A percentile compares a stretch with the other conserved stretches of the same genome.
Evolutionary conservation across 1,284 basidiomycete species (phyloP).

Genomic region (Coniferiporia weirii): DNA sequence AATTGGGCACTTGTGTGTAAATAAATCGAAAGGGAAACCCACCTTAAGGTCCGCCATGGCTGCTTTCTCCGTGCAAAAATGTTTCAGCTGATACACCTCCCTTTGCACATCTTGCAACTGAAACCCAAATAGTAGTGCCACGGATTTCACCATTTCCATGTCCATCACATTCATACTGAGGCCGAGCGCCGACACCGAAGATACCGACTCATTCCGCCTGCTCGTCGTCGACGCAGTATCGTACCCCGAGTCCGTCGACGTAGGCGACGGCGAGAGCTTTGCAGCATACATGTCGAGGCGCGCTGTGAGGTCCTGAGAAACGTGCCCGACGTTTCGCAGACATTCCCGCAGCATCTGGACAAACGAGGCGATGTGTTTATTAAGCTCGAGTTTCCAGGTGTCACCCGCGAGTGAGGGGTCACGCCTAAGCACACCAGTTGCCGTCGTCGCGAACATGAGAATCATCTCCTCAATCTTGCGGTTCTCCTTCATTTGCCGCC

Average conservation of each 20-base stretch:
- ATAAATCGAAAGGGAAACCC: constrained; percentile 32
- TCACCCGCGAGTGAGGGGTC: constrained; percentile 72
- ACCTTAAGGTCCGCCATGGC: constrained; percentile 19
- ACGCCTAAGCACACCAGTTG: constrained; percentile 81
- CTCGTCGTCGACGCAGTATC: constrained; percentile 52
- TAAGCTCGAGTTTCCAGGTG: constrained; percentile 89
- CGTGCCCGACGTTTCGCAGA: constrained; percentile 65
- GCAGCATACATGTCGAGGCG: constrained; percentile 80
- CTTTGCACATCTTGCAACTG: constrained; percentile 62
- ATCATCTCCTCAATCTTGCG: constrained; percentile 97
- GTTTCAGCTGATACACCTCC: constrained; percentile 68
- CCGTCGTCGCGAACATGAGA: constrained; percentile 89
- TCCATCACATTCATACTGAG: constrained; percentile 52
- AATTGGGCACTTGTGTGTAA: constrained; percentile 49
- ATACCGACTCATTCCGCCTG: constrained; percentile 45
- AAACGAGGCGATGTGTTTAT: constrained; percentile 86
- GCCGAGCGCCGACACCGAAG: constrained; percentile 31
- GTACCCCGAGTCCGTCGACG: constrained; percentile 59
- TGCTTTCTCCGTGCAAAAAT: constrained; percentile 78
- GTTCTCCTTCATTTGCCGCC: constrained; percentile 90
- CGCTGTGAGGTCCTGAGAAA: constrained; percentile 76
- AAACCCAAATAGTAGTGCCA: constrained; percentile 73
- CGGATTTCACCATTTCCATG: constrained; percentile 71
- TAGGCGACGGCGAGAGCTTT: constrained; percentile 62
- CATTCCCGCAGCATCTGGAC: constrained; percentile 82